Evolutionary conservation across 2,329 filamentous ascomycete species (phyloP).

Genomic region (Fusarium dimerum): DNA sequence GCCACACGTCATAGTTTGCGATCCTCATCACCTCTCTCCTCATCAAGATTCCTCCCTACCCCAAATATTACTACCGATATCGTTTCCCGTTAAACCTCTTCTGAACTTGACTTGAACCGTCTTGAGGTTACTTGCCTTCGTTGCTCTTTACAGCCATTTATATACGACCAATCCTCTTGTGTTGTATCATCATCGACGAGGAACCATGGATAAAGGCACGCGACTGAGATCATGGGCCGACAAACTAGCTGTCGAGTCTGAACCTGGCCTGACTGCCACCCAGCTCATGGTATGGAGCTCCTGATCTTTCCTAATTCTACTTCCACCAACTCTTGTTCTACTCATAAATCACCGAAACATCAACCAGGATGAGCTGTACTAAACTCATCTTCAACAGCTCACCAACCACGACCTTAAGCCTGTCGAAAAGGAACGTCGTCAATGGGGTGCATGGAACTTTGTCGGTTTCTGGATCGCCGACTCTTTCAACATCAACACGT

Average conservation of each 20-base stretch:
- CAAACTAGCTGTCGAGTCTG: constrained; percentile 71
- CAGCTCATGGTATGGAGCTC: constrained; percentile 69
- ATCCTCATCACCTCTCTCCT: no score
- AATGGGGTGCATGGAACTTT: constrained; percentile 88
- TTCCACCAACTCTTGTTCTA: not conserved
- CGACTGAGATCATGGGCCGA: constrained; percentile 47
- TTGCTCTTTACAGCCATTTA: no score
- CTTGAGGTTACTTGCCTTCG: no score
- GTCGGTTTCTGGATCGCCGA: constrained; percentile 86
- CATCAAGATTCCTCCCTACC: no score
- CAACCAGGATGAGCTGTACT: constrained; percentile 12
- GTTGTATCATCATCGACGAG: not conserved
- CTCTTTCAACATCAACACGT: constrained; percentile 87
- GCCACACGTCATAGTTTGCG: no score
- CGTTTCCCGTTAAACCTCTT: no score
- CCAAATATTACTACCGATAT: no score
- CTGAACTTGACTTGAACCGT: no score
- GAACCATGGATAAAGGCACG: constrained; percentile 33
- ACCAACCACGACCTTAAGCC: constrained; percentile 81
- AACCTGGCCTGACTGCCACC: constrained; percentile 73
- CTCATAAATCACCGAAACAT: not conserved
- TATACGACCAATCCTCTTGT: not conserved
- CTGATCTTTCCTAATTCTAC: not conserved
- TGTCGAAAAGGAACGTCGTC: constrained; percentile 75
- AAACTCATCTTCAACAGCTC: constrained; percentile 48